A percentile compares a stretch with the other conserved stretches of the same genome.
Conservation (phyloP, 2,329 filamentous ascomycete species). For the Ophiostoma fasciatum region DNA sequence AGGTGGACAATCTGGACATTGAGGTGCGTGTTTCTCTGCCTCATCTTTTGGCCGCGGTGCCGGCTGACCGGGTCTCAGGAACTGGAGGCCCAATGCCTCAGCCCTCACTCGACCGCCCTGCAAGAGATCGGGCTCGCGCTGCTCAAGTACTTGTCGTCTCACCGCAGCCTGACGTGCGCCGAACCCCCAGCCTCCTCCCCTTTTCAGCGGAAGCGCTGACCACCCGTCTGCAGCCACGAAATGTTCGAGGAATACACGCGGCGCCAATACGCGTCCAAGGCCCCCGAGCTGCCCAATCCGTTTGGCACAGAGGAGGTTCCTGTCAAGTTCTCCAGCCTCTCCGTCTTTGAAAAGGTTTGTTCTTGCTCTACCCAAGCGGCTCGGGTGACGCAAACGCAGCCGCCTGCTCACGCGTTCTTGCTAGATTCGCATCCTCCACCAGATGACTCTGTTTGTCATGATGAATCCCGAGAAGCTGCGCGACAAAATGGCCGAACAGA, state of each 20-base stretch:
- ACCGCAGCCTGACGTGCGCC: slow-evolving; percentile 83
- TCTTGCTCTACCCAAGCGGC: too few relatives aligned
- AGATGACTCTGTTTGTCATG: slow-evolving; percentile 80
- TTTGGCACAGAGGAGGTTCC: slow-evolving; percentile 67
- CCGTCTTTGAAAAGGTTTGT: slow-evolving; percentile 61
- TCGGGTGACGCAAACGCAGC: too few relatives aligned
- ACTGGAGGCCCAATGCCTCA: slow-evolving; percentile 77
- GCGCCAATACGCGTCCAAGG: slow-evolving; percentile 74
- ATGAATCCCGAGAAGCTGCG: slow-evolving; percentile 75
- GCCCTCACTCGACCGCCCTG: slow-evolving; percentile 59
- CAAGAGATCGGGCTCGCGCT: slow-evolving; percentile 72
- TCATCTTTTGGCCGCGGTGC: background rate
- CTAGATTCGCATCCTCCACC: slow-evolving; percentile 70
- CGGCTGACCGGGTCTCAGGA: slow-evolving; percentile 39
- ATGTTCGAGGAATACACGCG: slow-evolving; percentile 89
- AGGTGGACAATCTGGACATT: slow-evolving; percentile 78
- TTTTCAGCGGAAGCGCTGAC: too few relatives aligned
- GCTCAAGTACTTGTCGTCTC: slow-evolving; percentile 85
- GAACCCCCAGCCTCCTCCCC: too few relatives aligned
- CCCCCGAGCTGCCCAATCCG: slow-evolving; percentile 57
- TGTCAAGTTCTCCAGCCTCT: slow-evolving; percentile 63
- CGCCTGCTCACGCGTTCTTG: too few relatives aligned
- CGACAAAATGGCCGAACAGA: slow-evolving; percentile 70
- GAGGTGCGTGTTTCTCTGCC: slow-evolving; percentile 44
- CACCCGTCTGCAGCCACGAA: slow-evolving; percentile 50